phyloP scores from a whole-genome alignment of 1,284 basidiomycete species.

The Ustilago tritici region DNA sequence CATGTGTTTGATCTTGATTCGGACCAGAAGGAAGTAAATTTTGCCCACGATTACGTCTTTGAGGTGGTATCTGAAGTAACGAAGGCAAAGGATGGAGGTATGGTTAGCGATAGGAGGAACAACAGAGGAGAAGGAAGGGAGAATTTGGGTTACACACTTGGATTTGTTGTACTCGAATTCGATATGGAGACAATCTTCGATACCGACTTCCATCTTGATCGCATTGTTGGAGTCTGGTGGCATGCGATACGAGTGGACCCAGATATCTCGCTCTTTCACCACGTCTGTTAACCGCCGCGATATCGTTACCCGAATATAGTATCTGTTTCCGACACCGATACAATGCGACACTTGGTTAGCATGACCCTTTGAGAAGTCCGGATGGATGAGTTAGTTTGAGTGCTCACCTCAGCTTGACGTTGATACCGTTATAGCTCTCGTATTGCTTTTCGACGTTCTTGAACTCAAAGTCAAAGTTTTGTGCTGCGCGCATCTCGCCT shows the following conservation, averaged over 20 bases:
- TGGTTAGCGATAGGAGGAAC: background rate
- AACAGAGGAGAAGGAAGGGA: background rate
- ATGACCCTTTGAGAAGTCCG: background rate
- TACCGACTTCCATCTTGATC: conserved; percentile 99
- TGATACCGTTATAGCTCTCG: conserved; percentile 97
- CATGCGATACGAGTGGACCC: conserved; percentile 99
- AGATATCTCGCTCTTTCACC: conserved; percentile 89
- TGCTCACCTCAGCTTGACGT: conserved; percentile 83
- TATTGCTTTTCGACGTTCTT: conserved; percentile 99
- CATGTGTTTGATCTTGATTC: conserved; percentile 99
- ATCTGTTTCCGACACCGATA: conserved; percentile 69
- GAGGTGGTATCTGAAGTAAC: conserved; percentile 79
- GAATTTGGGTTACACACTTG: conserved; percentile 72
- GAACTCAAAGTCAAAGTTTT: conserved; percentile 95
- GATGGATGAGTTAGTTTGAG: background rate
- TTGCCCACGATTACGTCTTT: conserved; percentile 99
- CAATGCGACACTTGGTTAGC: background rate
- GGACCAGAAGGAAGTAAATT: conserved; percentile 97
- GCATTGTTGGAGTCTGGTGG: conserved; percentile 96
- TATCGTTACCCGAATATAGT: conserved; percentile 92
- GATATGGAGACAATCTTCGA: conserved; percentile 98
- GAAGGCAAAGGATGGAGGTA: background rate
- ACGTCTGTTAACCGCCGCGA: conserved; percentile 92
- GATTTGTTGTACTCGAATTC: conserved; percentile 99
- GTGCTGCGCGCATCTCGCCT: conserved; percentile 92